phyloP scores from a whole-genome alignment of 2,329 filamentous ascomycete genomes.

The Fusarium torulosum region DNA sequence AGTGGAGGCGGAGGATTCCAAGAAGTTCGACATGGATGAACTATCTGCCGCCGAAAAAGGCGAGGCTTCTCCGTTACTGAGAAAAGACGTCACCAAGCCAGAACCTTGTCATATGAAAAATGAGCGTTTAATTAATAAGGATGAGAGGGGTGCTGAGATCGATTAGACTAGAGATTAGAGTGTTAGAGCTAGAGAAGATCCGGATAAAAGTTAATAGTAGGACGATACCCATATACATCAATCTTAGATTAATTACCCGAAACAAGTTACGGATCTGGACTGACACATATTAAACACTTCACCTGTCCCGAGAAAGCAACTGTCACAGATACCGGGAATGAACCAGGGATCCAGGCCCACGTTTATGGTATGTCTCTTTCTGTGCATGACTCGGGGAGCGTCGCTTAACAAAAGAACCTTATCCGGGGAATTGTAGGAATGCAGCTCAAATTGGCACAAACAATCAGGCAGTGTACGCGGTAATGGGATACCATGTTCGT shows the following conservation, averaged over 20 bases:
- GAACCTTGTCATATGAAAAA: background rate
- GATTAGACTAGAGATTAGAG: background rate
- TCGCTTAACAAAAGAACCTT: no score
- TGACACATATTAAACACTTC: no score
- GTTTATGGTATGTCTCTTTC: no score
- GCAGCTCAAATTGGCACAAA: no score
- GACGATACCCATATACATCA: background rate
- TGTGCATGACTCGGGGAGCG: no score
- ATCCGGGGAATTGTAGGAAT: no score
- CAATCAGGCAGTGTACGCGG: no score
- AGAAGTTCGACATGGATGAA: background rate
- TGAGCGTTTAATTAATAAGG: background rate
- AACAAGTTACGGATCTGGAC: background rate
- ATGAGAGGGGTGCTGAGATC: conserved; percentile 14
- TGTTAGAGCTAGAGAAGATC: background rate
- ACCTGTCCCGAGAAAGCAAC: no score
- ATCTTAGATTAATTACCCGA: background rate
- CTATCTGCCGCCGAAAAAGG: conserved; percentile 33
- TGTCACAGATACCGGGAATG: no score
- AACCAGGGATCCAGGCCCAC: no score
- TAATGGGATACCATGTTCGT: no score
- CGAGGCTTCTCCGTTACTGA: background rate
- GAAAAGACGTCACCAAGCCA: background rate
- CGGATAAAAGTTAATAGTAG: background rate
- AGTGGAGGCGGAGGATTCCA: background rate